Evolutionary conservation across 1,139 yeast species (phyloP).

Genomic region (Hyphopichia burtonii): DNA sequence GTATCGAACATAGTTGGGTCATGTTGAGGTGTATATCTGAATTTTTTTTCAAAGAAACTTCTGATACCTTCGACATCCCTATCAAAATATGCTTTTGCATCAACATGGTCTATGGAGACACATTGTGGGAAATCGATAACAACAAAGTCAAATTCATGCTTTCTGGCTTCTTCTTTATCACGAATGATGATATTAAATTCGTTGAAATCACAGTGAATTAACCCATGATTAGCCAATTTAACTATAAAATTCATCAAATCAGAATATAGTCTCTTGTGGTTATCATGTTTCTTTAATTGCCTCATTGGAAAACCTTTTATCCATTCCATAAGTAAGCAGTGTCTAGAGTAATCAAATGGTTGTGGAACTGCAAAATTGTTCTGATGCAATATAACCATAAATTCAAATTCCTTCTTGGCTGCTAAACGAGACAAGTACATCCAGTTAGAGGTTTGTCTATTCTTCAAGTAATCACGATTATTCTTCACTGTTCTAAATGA

Average conservation of each 20-base stretch:
- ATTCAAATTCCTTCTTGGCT: constrained; percentile 87
- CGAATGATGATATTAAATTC: constrained; percentile 92
- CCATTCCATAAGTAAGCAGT: constrained; percentile 89
- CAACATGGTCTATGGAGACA: constrained; percentile 86
- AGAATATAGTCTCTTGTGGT: constrained; percentile 70
- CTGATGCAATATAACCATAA: constrained; percentile 71
- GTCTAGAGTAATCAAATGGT: constrained; percentile 89
- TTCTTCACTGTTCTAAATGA: constrained; percentile 90
- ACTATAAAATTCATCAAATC: constrained; percentile 87
- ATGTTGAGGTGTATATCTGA: constrained; percentile 65
- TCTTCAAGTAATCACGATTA: constrained; percentile 85
- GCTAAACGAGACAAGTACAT: constrained; percentile 88
- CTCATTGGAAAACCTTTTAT: constrained; percentile 90
- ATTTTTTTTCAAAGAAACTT: constrained; percentile 74
- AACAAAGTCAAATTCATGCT: constrained; percentile 64
- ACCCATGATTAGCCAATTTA: constrained; percentile 78
- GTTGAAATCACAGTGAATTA: constrained; percentile 95
- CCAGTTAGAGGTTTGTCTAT: constrained; percentile 75
- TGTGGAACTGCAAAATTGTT: constrained; percentile 84
- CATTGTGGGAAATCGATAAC: constrained; percentile 99
- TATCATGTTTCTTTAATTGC: constrained; percentile 65
- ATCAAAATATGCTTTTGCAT: constrained; percentile 83
- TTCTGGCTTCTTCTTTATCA: constrained; percentile 51
- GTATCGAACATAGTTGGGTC: constrained; percentile 70
- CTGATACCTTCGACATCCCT: constrained; percentile 91